Percentiles rank a stretch among this genome's conserved stretches.
These are phyloP conservation scores for Coleophoma eucalyptorum DNA, from an alignment of 2,329 filamentous ascomycete species.

Conservation along the genomic window DNA sequence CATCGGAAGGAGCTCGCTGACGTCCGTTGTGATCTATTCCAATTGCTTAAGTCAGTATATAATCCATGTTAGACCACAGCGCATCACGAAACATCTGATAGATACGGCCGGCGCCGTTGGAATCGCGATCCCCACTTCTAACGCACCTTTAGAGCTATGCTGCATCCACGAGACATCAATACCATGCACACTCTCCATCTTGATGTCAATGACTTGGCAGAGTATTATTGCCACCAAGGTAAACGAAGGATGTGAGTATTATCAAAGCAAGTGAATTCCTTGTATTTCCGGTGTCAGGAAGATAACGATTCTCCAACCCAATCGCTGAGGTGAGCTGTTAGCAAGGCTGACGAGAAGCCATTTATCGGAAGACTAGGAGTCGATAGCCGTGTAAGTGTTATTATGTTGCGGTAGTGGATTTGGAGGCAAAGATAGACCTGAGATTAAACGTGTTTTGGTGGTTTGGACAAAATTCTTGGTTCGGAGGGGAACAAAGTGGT, in stretches of 20 bases:
- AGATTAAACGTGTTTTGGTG: not conserved
- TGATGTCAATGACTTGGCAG: not conserved
- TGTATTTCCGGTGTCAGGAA: not conserved
- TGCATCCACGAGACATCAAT: conserved; percentile 29
- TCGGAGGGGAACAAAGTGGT: not conserved
- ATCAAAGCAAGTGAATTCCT: not conserved
- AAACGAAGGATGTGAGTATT: not conserved
- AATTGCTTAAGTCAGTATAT: conserved; percentile 2
- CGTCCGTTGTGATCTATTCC: conserved; percentile 6
- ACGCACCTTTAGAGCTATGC: conserved; percentile 23
- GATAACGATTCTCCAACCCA: not conserved
- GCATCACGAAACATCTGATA: not conserved
- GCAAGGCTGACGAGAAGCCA: conserved; percentile 3
- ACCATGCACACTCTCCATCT: conserved; percentile 28
- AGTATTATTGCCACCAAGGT: not conserved
- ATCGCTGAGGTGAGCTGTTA: conserved; percentile 1
- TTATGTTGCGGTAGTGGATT: too few relatives aligned
- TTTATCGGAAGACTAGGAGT: not conserved
- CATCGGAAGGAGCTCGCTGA: not conserved
- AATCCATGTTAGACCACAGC: conserved; percentile 2
- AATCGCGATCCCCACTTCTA: not conserved
- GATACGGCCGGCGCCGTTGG: not conserved
- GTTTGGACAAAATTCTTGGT: not conserved
- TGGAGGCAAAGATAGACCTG: not conserved
- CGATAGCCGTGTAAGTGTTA: too few relatives aligned